phyloP scores from a whole-genome alignment of 2,329 filamentous ascomycete genomes.

The Trichothecium roseum region DNA sequence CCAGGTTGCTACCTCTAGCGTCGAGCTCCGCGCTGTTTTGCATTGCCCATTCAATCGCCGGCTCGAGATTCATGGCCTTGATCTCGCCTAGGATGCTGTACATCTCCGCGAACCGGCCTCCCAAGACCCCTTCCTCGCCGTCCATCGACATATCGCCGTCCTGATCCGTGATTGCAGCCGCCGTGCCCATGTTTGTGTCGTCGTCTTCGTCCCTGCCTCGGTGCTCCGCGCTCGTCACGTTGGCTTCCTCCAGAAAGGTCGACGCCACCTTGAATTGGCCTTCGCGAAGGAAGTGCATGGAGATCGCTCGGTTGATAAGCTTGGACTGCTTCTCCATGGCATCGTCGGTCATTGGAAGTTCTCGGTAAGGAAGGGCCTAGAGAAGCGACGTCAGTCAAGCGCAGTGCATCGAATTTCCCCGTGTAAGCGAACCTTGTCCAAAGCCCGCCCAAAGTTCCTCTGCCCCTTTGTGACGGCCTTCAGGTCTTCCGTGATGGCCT shows the following conservation, averaged over 20 bases:
- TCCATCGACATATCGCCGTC: slow-evolving; percentile 13
- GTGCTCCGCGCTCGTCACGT: slow-evolving; percentile 5
- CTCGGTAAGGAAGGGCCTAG: slow-evolving; percentile 34
- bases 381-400: slow-evolving; percentile 8
- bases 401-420: neutral
- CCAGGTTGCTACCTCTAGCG: slow-evolving; percentile 76
- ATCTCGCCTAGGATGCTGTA: slow-evolving; percentile 78
- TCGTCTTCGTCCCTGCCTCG: slow-evolving; percentile 16
- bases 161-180: slow-evolving; percentile 7
- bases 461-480: slow-evolving; percentile 76
- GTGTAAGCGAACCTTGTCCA: slow-evolving; percentile 57
- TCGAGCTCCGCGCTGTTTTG: slow-evolving; percentile 62
- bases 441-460: slow-evolving; percentile 71
- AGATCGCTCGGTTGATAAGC: slow-evolving; percentile 85
- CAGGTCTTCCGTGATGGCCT: slow-evolving; percentile 68
- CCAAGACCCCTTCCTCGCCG: slow-evolving; percentile 39
- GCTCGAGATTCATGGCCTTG: slow-evolving; percentile 58
- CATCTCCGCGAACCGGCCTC: slow-evolving; percentile 77
- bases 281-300: slow-evolving; percentile 91
- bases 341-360: slow-evolving; percentile 71
- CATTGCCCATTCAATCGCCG: slow-evolving; percentile 81
- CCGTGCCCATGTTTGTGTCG: slow-evolving; percentile 15
- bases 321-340: slow-evolving; percentile 63
- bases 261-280: slow-evolving; percentile 84
- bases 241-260: slow-evolving; percentile 70